Percentiles rank a stretch among this genome's conserved stretches.
These are phyloP conservation scores for Pythium scleroteichum DNA, from an alignment of 352 stramenopile genomes.

Conservation along the genomic window DNA sequence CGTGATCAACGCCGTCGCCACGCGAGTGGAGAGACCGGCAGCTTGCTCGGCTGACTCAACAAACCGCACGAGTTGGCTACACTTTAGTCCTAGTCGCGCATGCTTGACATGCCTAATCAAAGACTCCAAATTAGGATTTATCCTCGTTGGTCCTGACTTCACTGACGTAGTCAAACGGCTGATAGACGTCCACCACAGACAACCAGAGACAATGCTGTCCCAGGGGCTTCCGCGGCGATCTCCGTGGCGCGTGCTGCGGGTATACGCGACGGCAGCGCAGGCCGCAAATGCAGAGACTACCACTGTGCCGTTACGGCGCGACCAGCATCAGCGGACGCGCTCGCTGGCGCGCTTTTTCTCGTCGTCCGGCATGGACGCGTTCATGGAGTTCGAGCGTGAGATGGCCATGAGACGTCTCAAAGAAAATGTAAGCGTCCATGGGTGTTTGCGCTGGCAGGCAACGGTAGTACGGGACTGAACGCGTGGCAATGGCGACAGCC, in stretches of 20 bases:
- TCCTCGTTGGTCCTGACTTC: conserved; percentile 1
- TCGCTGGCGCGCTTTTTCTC: conserved; percentile 22
- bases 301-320: not conserved
- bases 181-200: conserved; percentile 22
- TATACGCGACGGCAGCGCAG: not conserved
- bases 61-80: conserved; percentile 25
- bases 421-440: conserved; percentile 14
- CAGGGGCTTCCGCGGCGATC: conserved; percentile 18
- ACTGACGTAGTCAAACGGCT: conserved; percentile 18
- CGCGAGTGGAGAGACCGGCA: conserved; percentile 23
- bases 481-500: conserved; percentile 10
- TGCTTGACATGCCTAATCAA: conserved; percentile 12
- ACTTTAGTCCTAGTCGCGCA: conserved; percentile 18
- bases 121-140: conserved; percentile 11
- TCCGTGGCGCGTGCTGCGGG: conserved; percentile 22
- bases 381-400: conserved; percentile 86
- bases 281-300: not conserved
- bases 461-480: not conserved
- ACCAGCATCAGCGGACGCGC: not conserved
- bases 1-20: conserved; percentile 30
- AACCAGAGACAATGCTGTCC: conserved; percentile 6
- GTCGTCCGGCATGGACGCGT: conserved; percentile 70
- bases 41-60: conserved; percentile 25
- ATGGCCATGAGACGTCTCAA: conserved; percentile 65
- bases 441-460: not conserved